A percentile compares a stretch with the other conserved stretches of the same genome.
These are phyloP conservation scores for Podila epicladia DNA, from an alignment of 192 early-diverging fungal genomes.

Conservation along the genomic window DNA sequence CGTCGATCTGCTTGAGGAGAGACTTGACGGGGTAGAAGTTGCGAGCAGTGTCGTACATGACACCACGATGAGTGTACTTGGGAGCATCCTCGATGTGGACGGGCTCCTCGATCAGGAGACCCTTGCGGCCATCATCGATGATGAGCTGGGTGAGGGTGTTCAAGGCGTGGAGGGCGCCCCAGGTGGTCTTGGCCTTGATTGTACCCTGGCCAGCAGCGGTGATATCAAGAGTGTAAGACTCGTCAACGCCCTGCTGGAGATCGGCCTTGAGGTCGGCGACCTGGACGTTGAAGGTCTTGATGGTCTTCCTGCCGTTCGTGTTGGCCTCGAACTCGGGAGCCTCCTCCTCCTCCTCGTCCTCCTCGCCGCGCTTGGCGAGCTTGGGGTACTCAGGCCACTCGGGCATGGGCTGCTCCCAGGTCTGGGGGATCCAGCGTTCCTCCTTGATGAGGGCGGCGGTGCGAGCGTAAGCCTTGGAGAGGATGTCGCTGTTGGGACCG, in stretches of 20 bases:
- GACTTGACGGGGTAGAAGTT: constrained; percentile 71
- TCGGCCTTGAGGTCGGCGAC: constrained; percentile 59
- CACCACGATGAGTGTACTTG: constrained; percentile 74
- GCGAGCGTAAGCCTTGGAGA: constrained; percentile 57
- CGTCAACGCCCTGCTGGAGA: constrained; percentile 68
- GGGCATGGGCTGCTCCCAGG: constrained; percentile 40
- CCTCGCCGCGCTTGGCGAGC: constrained; percentile 30
- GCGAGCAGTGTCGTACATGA: constrained; percentile 73
- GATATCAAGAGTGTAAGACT: constrained; percentile 77
- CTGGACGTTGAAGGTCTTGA: constrained; percentile 55
- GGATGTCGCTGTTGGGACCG: constrained; percentile 41
- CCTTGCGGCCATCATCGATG: constrained; percentile 49
- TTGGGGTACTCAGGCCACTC: constrained; percentile 49
- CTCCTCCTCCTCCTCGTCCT: neutral
- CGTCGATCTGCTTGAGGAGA: constrained; percentile 71
- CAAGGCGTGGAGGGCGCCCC: constrained; percentile 76
- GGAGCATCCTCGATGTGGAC: constrained; percentile 71
- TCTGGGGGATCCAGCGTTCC: constrained; percentile 58
- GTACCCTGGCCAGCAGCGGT: constrained; percentile 60
- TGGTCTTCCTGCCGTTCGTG: neutral
- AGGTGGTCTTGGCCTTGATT: constrained; percentile 66
- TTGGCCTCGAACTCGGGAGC: neutral
- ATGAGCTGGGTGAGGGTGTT: constrained; percentile 80
- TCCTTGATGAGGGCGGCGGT: constrained; percentile 59
- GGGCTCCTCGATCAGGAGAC: constrained; percentile 60